Evolutionary conservation across 2,329 filamentous ascomycete genomes (phyloP).

Genomic region (Polychaeton citri): DNA sequence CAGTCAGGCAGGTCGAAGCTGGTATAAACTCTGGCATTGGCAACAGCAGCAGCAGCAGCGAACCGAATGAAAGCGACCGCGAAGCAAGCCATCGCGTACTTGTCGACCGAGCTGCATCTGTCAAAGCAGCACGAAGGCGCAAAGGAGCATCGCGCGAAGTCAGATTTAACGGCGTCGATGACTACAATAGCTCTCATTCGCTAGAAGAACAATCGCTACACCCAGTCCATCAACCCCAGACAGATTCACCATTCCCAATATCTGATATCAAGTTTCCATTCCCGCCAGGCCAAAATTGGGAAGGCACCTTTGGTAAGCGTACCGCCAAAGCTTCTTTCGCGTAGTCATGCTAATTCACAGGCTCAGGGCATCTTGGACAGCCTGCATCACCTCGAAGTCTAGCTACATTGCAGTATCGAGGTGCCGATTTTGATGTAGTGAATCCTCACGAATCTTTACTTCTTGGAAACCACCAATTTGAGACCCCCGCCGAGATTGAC

Average conservation of each 20-base stretch:
- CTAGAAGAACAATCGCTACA: no score
- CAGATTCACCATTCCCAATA: slow-evolving; percentile 12
- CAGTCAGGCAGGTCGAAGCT: slow-evolving; percentile 10
- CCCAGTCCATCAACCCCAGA: slow-evolving; percentile 1
- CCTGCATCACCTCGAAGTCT: slow-evolving; percentile 11
- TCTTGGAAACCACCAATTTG: slow-evolving; percentile 13
- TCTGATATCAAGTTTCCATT: slow-evolving; percentile 18
- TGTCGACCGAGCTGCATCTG: no score
- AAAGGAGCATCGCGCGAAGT: no score
- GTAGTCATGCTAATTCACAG: no score
- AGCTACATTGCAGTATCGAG: slow-evolving; percentile 17
- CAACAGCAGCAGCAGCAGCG: slow-evolving; percentile 1
- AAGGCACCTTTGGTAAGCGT: slow-evolving; percentile 15
- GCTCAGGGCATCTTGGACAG: no score
- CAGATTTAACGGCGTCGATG: no score
- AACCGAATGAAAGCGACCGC: no score
- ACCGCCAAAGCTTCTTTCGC: background rate
- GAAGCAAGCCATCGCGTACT: no score
- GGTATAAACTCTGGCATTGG: background rate
- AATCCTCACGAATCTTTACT: slow-evolving; percentile 22
- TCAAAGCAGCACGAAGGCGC: no score
- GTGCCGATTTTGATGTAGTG: slow-evolving; percentile 21
- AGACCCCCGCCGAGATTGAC: slow-evolving; percentile 22
- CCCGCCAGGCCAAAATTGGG: slow-evolving; percentile 15
- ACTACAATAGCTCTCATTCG: no score